phyloP scores from a whole-genome alignment of 169 alveolate genomes.

The Plasmodium yoelii region DNA sequence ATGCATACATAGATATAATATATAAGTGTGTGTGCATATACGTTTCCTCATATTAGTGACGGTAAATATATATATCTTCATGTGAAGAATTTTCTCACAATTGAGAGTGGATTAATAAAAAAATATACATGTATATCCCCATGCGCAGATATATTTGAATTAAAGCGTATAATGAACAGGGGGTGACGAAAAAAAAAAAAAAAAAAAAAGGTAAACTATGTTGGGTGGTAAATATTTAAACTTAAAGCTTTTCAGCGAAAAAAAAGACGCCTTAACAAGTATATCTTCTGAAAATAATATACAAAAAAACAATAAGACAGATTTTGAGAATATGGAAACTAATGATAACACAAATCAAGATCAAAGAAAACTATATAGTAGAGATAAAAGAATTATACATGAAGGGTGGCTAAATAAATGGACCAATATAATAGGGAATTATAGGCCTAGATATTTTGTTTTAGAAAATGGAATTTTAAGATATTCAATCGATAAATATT shows the following conservation, averaged over 20 bases:
- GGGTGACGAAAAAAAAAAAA: constrained; percentile 2
- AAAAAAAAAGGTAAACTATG: constrained; percentile 30
- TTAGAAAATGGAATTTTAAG: constrained; percentile 86
- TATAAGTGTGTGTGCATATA: too few species aligned
- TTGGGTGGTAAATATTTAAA: constrained; percentile 63
- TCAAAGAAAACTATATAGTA: constrained; percentile 2
- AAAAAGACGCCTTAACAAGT: constrained; percentile 7
- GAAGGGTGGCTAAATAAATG: constrained; percentile 92
- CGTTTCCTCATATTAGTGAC: too few species aligned
- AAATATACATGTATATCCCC: too few species aligned
- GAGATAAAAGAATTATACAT: constrained; percentile 81
- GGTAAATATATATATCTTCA: too few species aligned
- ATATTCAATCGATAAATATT: constrained; percentile 85
- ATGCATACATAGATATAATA: too few species aligned
- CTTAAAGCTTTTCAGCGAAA: constrained; percentile 57
- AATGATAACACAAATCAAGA: constrained; percentile 1
- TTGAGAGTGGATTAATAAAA: too few species aligned
- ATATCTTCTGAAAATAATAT: background rate
- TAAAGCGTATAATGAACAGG: background rate
- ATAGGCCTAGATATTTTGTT: constrained; percentile 89
- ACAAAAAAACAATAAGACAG: background rate
- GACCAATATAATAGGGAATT: constrained; percentile 90
- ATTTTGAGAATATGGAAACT: background rate
- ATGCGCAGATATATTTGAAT: too few species aligned
- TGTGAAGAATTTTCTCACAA: too few species aligned